These are phyloP conservation scores for Alternaria dauci DNA, from an alignment of 2,329 filamentous ascomycete genomes.

Conservation along the genomic window DNA sequence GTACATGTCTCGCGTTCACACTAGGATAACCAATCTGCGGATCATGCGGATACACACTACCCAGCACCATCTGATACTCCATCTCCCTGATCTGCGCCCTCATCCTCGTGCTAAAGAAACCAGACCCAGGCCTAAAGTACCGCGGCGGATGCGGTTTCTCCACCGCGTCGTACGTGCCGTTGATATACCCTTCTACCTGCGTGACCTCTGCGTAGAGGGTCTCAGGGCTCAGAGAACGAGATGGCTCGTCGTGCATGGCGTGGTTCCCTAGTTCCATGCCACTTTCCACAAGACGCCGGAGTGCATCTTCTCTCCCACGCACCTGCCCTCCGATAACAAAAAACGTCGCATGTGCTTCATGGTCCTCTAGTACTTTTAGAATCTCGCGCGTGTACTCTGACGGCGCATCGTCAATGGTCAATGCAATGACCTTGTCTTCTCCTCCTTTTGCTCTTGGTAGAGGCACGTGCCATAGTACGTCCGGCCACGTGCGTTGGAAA, in stretches of 20 bases:
- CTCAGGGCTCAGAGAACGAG: constrained; percentile 65
- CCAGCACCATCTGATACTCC: constrained; percentile 78
- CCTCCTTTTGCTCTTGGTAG: constrained; percentile 44
- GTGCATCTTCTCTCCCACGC: constrained; percentile 57
- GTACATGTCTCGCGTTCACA: constrained; percentile 78
- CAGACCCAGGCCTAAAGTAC: constrained; percentile 85
- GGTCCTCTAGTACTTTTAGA: constrained; percentile 68
- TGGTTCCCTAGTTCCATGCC: constrained; percentile 79
- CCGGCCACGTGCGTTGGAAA: constrained; percentile 75
- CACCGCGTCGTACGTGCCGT: constrained; percentile 61
- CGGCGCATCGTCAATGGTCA: constrained; percentile 89
- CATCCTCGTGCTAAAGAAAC: constrained; percentile 80
- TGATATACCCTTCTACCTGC: constrained; percentile 69
- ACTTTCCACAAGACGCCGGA: constrained; percentile 62
- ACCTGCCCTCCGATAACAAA: constrained; percentile 88
- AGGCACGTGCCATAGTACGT: constrained; percentile 77
- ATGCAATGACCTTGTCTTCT: constrained; percentile 71
- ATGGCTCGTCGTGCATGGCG: constrained; percentile 86
- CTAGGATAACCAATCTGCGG: constrained; percentile 77
- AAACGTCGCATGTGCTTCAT: constrained; percentile 80
- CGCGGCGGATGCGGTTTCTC: constrained; percentile 59
- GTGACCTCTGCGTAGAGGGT: constrained; percentile 70
- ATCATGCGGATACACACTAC: constrained; percentile 88
- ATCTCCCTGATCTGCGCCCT: constrained; percentile 65
- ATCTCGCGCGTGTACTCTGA: constrained; percentile 76